These are phyloP conservation scores for Exophiala viscosa DNA, from an alignment of 2,329 filamentous ascomycete genomes.

Conservation along the genomic window DNA sequence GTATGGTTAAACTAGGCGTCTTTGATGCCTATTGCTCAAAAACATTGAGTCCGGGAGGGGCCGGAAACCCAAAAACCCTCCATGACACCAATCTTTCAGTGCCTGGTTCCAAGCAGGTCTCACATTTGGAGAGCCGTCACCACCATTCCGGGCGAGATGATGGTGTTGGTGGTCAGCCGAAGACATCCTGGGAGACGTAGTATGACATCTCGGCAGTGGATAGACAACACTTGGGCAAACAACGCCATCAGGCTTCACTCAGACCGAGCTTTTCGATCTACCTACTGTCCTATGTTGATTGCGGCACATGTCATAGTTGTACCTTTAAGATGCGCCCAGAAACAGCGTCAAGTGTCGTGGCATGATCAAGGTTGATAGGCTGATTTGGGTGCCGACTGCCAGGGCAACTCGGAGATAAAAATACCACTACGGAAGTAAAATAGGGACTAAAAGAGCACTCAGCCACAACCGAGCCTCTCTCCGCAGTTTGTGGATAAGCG, in stretches of 20 bases:
- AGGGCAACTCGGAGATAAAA: slow-evolving; percentile 8
- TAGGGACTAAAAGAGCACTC: slow-evolving; percentile 1
- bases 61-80: not conserved
- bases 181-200: too few species aligned
- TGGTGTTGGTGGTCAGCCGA: not conserved
- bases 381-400: slow-evolving; percentile 1
- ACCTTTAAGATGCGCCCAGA: too few species aligned
- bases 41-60: not conserved
- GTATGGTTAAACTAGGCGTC: too few species aligned
- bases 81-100: not conserved
- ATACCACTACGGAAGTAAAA: slow-evolving; percentile 1
- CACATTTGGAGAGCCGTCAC: not conserved
- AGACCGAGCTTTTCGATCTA: too few species aligned
- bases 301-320: too few species aligned
- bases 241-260: too few species aligned
- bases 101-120: not conserved
- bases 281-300: too few species aligned
- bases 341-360: not conserved
- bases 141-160: not conserved
- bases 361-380: not conserved
- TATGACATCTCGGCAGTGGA: too few species aligned
- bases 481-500: slow-evolving; percentile 3
- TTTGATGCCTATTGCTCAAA: not conserved
- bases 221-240: too few species aligned
- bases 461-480: slow-evolving; percentile 13